Base-by-base conservation (phyloP, 352 stramenopile genomes). In the Aphanomyces cochlioides region DNA sequence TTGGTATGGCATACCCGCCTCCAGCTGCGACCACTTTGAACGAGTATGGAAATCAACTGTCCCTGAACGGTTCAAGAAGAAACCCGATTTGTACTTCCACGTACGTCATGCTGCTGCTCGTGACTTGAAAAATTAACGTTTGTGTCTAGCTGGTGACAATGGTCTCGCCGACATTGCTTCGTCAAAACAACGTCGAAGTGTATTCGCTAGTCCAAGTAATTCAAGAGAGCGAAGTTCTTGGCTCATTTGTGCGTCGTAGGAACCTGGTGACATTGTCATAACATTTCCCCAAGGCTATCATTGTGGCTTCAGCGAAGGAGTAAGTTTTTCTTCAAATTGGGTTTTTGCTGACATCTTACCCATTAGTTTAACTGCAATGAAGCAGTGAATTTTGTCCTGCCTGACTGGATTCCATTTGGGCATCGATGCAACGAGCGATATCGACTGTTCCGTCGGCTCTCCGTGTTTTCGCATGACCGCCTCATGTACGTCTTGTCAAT, bases 271-370 rank as follows among this genome's bases (percentile, higher is more conserved):
- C 36, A 99, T 98, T 72, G 86, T 99, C 48, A 75, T 99, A 17
- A 99, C 97, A 4, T 99, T 99, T 72, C 97, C 97, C 21, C 89
- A 96, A 43, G 88, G 94, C 0, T 99, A 98, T 72, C 97, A 99
- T 75, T 83, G 86, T 36, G 97, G 97, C 1, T 99, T 98, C 75
- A 98, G 90, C 74, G 85, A 98, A 77, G 97, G 96, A 12, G 64
- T 70, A 63, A 36, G 38, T 45, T 8, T 28, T 2, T 28, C 28
- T 28, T 28, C 28, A 28, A 28, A 28, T 0, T 28, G 28, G 28
- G 28, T 28, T 0, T 28, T 28, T 28, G 28, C 28, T 28, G 28
- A 28, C 28, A 28, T 28, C 28, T 28, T 28, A 28, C 28, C 2
- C 15, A 41, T 48, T 70, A 70, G 64, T 97, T 98, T 57, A 98